A percentile compares a stretch with the other conserved stretches of the same genome.
Conservation (phyloP, 2,329 filamentous ascomycete species). For the Lachnellula subtilissima region DNA sequence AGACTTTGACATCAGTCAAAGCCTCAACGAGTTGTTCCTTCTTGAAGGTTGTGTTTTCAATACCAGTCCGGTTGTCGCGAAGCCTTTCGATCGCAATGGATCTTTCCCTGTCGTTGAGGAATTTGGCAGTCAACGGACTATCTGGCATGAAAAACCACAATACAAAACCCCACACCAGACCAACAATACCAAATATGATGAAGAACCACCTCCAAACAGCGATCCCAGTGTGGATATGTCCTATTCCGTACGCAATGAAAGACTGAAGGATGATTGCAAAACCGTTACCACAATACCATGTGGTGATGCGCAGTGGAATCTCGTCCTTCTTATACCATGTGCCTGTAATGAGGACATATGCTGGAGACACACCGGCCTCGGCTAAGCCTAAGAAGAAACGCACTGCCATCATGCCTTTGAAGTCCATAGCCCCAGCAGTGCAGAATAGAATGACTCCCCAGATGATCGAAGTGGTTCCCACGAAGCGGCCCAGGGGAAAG, state of each 20-base stretch:
- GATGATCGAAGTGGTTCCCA: too few relatives aligned
- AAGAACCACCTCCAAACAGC: conserved; percentile 64
- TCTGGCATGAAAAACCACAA: conserved; percentile 55
- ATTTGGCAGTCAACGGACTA: conserved; percentile 45
- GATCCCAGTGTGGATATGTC: conserved; percentile 49
- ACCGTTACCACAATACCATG: conserved; percentile 54
- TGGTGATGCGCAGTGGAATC: conserved; percentile 54
- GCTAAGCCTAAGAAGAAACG: not conserved
- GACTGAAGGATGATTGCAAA: conserved; percentile 56
- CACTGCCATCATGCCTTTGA: not conserved
- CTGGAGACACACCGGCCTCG: conserved; percentile 35
- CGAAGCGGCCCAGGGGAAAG: too few relatives aligned
- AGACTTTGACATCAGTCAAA: not conserved
- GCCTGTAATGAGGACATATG: conserved; percentile 58
- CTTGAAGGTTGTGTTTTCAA: not conserved
- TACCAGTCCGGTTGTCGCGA: not conserved
- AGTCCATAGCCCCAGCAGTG: not conserved
- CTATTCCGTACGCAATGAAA: conserved; percentile 55
- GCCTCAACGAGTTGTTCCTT: not conserved
- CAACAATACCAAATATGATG: conserved; percentile 45
- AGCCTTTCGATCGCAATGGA: not conserved
- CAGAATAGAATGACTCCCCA: not conserved
- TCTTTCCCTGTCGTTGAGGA: not conserved
- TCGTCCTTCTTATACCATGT: conserved; percentile 62
- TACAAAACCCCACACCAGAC: conserved; percentile 8